phyloP scores from a whole-genome alignment of 768 basidiomycete species.

The Rhodotorula toruloides region DNA sequence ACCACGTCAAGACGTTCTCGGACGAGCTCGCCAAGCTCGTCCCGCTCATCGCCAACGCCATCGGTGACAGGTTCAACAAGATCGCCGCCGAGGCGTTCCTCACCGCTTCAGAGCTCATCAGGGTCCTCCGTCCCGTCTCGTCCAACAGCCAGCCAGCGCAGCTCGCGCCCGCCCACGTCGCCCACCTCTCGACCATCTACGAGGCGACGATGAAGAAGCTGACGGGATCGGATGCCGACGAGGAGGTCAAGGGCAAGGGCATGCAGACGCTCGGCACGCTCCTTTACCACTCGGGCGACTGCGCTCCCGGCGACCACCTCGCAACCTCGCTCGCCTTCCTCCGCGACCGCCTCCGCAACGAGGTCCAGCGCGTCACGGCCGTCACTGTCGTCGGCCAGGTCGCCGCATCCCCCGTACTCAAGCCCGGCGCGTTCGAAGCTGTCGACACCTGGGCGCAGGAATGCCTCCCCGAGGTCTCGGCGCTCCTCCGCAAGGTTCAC shows the following conservation, averaged over 20 bases:
- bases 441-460: slow-evolving; percentile 65
- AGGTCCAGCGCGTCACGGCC: slow-evolving; percentile 47
- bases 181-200: slow-evolving; percentile 62
- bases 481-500: slow-evolving; percentile 70
- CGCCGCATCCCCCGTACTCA: slow-evolving; percentile 37
- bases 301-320: slow-evolving; percentile 20
- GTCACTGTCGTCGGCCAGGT: slow-evolving; percentile 74
- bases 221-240: slow-evolving; percentile 76
- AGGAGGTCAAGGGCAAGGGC: slow-evolving; percentile 76
- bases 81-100: slow-evolving; percentile 82
- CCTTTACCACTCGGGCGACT: slow-evolving; percentile 77
- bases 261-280: slow-evolving; percentile 79
- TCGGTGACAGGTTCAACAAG: slow-evolving; percentile 79
- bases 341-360: slow-evolving; percentile 44
- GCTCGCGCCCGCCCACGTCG: slow-evolving; percentile 39
- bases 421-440: slow-evolving; percentile 18
- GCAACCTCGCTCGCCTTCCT: slow-evolving; percentile 34
- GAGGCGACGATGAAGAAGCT: slow-evolving; percentile 66
- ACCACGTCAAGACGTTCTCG: slow-evolving; percentile 59
- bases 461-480: slow-evolving; percentile 70
- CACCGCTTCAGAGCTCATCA: slow-evolving; percentile 75
- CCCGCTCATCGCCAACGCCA: slow-evolving; percentile 66
- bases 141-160: slow-evolving; percentile 15
- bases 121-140: slow-evolving; percentile 62
- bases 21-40: slow-evolving; percentile 63